phyloP scores from a whole-genome alignment of 75 land plant genomes.

The Sequoiadendron giganteum region DNA sequence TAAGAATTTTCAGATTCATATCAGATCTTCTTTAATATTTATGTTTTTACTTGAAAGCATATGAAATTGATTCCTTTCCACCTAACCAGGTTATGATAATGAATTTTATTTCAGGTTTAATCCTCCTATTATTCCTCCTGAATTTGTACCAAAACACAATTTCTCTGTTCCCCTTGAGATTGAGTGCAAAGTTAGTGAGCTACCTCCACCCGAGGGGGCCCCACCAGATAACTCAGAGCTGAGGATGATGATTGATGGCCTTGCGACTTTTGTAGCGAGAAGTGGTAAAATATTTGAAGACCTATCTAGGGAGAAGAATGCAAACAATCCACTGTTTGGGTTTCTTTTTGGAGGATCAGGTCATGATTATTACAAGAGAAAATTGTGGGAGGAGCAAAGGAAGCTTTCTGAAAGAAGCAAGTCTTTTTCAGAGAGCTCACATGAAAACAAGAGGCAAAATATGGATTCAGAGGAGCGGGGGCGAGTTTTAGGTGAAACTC shows the following conservation, averaged over 20 bases:
- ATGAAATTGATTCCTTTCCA: conserved; percentile 7
- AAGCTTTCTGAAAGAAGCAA: conserved; percentile 45
- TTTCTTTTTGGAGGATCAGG: conserved; percentile 88
- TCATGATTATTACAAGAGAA: conserved; percentile 77
- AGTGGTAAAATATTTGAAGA: conserved; percentile 89
- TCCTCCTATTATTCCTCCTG: conserved; percentile 76
- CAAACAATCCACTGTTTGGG: conserved; percentile 68
- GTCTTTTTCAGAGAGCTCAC: neutral
- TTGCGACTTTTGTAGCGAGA: conserved; percentile 81
- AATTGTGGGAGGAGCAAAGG: conserved; percentile 83
- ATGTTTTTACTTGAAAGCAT: neutral
- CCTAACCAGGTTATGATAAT: neutral
- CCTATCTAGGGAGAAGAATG: conserved; percentile 80
- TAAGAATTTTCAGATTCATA: neutral
- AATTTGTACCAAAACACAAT: conserved; percentile 64
- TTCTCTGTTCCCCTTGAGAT: conserved; percentile 54
- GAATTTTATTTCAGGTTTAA: conserved; percentile 54
- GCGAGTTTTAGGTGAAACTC: conserved; percentile 39
- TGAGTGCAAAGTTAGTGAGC: conserved; percentile 18
- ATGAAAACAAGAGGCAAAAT: neutral
- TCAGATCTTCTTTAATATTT: neutral
- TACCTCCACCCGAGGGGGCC: conserved; percentile 64
- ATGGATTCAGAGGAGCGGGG: conserved; percentile 35
- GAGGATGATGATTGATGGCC: conserved; percentile 77
- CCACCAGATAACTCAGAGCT: conserved; percentile 81